Conservation (phyloP, 306 rosid species). For the Cicer arietinum region DNA sequence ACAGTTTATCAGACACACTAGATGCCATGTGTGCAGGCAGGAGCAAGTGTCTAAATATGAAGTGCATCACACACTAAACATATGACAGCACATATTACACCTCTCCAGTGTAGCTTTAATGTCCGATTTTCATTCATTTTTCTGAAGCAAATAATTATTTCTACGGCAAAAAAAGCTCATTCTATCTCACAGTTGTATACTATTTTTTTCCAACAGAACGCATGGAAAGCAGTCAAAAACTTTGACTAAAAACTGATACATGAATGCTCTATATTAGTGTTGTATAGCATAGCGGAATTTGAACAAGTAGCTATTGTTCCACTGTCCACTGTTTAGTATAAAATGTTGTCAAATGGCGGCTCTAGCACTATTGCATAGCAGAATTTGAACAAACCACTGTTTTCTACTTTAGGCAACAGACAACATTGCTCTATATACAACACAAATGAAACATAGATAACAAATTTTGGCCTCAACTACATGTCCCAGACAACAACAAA, state of each 20-base stretch:
- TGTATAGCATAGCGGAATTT: too few species aligned
- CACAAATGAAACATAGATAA: neutral
- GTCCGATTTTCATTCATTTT: conserved; percentile 28
- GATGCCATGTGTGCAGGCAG: neutral
- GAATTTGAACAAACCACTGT: too few species aligned
- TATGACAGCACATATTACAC: neutral
- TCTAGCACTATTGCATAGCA: too few species aligned
- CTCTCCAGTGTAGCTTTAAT: conserved; percentile 29
- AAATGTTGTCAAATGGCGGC: too few species aligned
- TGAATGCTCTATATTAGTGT: neutral
- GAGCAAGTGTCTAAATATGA: neutral
- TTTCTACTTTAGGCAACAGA: too few species aligned
- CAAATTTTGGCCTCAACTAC: neutral
- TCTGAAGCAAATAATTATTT: conserved; percentile 3
- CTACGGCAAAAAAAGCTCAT: neutral
- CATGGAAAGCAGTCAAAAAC: neutral
- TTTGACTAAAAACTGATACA: neutral
- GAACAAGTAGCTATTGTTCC: too few species aligned
- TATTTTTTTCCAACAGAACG: neutral
- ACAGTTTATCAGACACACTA: conserved; percentile 8
- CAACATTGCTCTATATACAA: neutral
- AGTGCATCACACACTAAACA: conserved; percentile 16
- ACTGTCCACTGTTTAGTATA: too few species aligned
- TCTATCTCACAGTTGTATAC: neutral
- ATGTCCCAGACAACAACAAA: neutral